These are phyloP conservation scores for Phaeosphaeriaceae sp. DNA, from an alignment of 2,329 filamentous ascomycete species.

Conservation along the genomic window DNA sequence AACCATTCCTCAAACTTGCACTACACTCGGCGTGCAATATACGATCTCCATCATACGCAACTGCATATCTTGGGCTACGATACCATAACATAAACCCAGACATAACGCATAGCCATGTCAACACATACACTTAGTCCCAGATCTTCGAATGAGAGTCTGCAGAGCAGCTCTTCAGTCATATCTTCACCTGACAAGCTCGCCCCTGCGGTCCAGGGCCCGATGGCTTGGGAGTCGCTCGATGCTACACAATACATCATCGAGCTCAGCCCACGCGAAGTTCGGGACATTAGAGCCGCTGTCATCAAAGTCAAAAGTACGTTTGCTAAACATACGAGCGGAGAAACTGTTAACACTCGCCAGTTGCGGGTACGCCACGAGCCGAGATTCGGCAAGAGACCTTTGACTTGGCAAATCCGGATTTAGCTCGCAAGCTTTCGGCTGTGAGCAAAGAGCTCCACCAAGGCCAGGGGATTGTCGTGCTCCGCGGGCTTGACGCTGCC, in stretches of 20 bases:
- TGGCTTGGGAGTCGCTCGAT: conserved; percentile 44
- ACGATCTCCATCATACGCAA: not conserved
- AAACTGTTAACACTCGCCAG: conserved; percentile 17
- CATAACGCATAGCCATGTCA: conserved; percentile 27
- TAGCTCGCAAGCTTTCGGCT: conserved; percentile 32
- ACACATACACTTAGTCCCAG: conserved; percentile 32
- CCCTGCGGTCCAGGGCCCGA: conserved; percentile 35
- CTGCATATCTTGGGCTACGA: not conserved
- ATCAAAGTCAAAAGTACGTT: conserved; percentile 41
- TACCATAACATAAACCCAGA: not conserved
- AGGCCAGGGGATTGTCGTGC: conserved; percentile 37
- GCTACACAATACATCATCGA: conserved; percentile 35
- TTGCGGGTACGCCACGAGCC: conserved; percentile 24
- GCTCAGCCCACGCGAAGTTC: conserved; percentile 33
- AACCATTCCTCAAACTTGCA: not conserved
- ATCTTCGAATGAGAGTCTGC: conserved; percentile 42
- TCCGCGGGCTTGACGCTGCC: conserved; percentile 42
- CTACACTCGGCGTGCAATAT: not conserved
- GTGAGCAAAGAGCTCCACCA: conserved; percentile 40
- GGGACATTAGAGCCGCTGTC: conserved; percentile 40
- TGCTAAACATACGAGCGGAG: not conserved
- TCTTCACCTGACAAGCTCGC: conserved; percentile 40
- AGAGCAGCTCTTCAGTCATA: conserved; percentile 29
- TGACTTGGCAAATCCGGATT: conserved; percentile 25
- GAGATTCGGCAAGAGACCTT: conserved; percentile 35